Evolutionary conservation across 2,329 filamentous ascomycete species (phyloP), one percentile per base, ranked within the genome.

Genomic region (Rutstroemia sp.): DNA sequence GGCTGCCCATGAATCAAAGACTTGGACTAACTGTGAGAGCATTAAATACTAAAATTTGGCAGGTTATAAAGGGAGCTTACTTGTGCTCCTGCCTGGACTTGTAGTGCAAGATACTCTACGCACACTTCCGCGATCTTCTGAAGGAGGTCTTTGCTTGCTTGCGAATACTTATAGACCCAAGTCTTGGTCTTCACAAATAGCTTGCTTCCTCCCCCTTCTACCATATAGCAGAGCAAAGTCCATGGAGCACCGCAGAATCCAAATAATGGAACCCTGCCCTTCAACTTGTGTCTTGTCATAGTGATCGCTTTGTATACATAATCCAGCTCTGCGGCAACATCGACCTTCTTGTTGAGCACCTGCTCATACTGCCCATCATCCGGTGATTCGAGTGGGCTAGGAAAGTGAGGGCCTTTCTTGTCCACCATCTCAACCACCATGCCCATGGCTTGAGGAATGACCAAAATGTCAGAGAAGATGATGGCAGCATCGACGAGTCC

Each of bases 361-460:
- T 87, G 77, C 62, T 77, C 77, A 74, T 95, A 97, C 73, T 97
- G 92, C 60, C 80, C 81, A 69, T 96, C 92, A 51, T 86, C 79
- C 3, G 94, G 92, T 40, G 81, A 84, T 69, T 81, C 78, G 58
- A 99, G 78, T 14, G 94, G 94, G 48, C 87, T 76, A 0, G 94
- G 94, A 72, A 99, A 99, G 71, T 95, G 89, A 10, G 94, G 94
- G 0, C 94, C 94, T 73, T 96, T 95, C 75, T 94, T 95, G 72
- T 96, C 92, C 10, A 97, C 80, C 94, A 99, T 99, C 72, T 97
- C 88, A 27, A 99, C 94, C n/a, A 80, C 79, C 94, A 99, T 99
- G 1, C 94, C 94, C 83, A 99, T 89, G 34, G 94, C 94, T 75
- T 99, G 94, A 0, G 94, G 94, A 61, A 99, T 92, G 47, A 99